A percentile compares a stretch with the other conserved stretches of the same genome.
Evolutionary conservation across 768 basidiomycete species (phyloP).

Genomic region (Russula ochroleuca): DNA sequence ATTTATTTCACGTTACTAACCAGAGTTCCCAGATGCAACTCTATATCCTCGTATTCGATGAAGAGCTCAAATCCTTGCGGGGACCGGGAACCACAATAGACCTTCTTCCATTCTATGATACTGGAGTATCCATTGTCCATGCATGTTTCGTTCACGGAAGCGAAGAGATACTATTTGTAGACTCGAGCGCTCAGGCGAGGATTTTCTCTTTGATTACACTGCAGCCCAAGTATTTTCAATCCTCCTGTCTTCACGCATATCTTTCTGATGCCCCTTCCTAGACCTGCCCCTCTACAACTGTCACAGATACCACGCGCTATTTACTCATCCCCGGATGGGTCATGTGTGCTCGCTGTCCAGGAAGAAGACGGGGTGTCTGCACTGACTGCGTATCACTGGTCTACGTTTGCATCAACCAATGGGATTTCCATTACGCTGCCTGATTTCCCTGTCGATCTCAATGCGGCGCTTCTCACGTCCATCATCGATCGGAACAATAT

Average conservation of each 20-base stretch:
- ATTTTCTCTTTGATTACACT: constrained; percentile 54
- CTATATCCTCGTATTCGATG: constrained; percentile 48
- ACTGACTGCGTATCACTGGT: constrained; percentile 50
- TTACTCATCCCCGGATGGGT: constrained; percentile 50
- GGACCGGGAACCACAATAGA: constrained; percentile 42
- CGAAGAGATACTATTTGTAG: constrained; percentile 53
- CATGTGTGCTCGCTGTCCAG: constrained; percentile 45
- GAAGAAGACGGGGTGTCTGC: neutral
- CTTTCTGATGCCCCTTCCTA: constrained; percentile 25
- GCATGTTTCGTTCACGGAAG: constrained; percentile 47
- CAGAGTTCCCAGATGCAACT: constrained; percentile 33
- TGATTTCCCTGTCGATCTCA: constrained; percentile 24
- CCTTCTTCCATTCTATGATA: constrained; percentile 43
- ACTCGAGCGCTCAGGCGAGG: constrained; percentile 41
- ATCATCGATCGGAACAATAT: constrained; percentile 41
- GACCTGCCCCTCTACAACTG: constrained; percentile 45
- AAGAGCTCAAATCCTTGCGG: constrained; percentile 41
- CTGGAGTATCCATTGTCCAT: constrained; percentile 32
- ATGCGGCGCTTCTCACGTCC: constrained; percentile 41
- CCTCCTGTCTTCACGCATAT: neutral
- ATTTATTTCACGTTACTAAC: neutral
- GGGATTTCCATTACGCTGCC: constrained; percentile 41
- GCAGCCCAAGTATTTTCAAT: constrained; percentile 50
- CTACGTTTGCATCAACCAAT: constrained; percentile 48
- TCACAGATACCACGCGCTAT: constrained; percentile 36